These are phyloP conservation scores for Schizopora paradoxa DNA, from an alignment of 1,284 basidiomycete species.

Conservation along the genomic window DNA sequence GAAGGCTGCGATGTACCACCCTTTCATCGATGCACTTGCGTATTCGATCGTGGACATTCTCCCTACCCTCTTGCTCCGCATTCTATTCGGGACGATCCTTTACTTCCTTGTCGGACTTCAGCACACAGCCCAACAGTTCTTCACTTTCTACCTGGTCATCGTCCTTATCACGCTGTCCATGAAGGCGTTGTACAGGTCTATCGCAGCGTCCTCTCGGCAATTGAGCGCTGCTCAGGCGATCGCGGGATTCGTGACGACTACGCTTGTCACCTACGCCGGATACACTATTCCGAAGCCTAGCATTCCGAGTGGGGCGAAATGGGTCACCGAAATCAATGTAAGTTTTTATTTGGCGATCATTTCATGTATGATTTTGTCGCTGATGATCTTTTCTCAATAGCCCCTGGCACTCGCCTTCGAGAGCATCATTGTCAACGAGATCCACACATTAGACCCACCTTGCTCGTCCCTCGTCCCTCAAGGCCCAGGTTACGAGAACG, in stretches of 20 bases:
- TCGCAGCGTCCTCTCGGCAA: conserved; percentile 49
- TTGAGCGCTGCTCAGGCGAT: conserved; percentile 55
- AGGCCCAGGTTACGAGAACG: conserved; percentile 48
- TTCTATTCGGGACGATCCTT: conserved; percentile 30
- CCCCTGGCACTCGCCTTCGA: conserved; percentile 49
- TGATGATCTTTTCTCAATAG: conserved; percentile 22
- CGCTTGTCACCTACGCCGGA: conserved; percentile 44
- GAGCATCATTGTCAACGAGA: conserved; percentile 50
- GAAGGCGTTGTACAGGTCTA: conserved; percentile 55
- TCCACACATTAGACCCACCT: conserved; percentile 38
- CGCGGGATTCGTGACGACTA: conserved; percentile 48
- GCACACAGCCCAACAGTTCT: conserved; percentile 24
- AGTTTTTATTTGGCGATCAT: conserved; percentile 27
- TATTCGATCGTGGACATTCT: conserved; percentile 37
- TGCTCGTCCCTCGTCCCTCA: conserved; percentile 41
- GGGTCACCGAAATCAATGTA: conserved; percentile 62
- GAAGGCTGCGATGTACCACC: conserved; percentile 22
- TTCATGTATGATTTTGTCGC: conserved; percentile 20
- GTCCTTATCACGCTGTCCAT: conserved; percentile 42
- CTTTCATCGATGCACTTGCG: conserved; percentile 29
- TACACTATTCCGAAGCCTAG: conserved; percentile 45
- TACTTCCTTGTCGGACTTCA: conserved; percentile 34
- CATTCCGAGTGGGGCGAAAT: conserved; percentile 60
- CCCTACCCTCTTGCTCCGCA: conserved; percentile 27
- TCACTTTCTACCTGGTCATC: conserved; percentile 28